Percentiles rank a stretch among this genome's conserved stretches.
Evolutionary conservation across 106 monocot genomes (phyloP).

Genomic region (Acanthochlamys bracteata): DNA sequence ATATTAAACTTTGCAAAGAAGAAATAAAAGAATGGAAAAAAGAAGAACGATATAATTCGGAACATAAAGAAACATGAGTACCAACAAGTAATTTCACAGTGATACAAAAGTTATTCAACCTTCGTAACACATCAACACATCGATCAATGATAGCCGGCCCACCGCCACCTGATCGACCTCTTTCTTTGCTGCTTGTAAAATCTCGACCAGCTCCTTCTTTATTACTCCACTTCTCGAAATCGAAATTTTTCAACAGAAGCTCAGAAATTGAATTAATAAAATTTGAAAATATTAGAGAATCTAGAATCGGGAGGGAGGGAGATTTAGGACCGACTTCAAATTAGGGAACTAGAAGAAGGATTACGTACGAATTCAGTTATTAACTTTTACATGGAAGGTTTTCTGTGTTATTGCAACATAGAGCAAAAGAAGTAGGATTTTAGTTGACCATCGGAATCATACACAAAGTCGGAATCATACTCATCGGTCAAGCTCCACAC

Average conservation of each 20-base stretch:
- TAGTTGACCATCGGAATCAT: no score
- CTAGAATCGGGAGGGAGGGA: no score
- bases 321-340: no score
- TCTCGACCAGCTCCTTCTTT: slow-evolving; percentile 45
- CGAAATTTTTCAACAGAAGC: not conserved
- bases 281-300: not conserved
- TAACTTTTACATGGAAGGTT: no score
- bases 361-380: no score
- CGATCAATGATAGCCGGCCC: slow-evolving; percentile 32
- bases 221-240: not conserved
- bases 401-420: no score
- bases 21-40: not conserved
- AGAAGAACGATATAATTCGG: not conserved
- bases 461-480: no score
- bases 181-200: slow-evolving; percentile 40
- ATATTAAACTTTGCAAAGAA: not conserved
- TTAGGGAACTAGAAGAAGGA: no score
- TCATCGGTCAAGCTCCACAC: slow-evolving; percentile 31
- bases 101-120: slow-evolving; percentile 27
- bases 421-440: no score
- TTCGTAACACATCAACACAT: slow-evolving; percentile 33
- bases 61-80: slow-evolving; percentile 28
- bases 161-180: slow-evolving; percentile 33
- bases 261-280: not conserved
- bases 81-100: slow-evolving; percentile 34